Percentiles rank a stretch among this genome's conserved stretches.
Conservation (phyloP, 352 stramenopile genomes). For the Pythium insidiosum region DNA sequence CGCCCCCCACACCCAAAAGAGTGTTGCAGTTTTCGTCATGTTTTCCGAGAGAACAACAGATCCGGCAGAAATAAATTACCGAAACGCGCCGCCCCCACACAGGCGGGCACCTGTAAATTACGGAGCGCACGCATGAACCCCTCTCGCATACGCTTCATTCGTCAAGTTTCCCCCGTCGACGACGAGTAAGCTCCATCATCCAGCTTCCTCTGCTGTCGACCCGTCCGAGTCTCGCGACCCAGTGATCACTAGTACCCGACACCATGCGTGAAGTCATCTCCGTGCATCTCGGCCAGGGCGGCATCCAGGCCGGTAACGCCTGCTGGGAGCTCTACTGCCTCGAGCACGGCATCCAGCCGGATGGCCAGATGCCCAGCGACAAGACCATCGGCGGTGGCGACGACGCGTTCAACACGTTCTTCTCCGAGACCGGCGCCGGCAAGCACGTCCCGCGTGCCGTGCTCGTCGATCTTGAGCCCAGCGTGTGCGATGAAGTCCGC, state of each 20-base stretch:
- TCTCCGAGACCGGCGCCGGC: slow-evolving; percentile 88
- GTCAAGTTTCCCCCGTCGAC: slow-evolving; percentile 8
- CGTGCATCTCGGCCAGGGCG: slow-evolving; percentile 83
- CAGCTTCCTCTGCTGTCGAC: slow-evolving; percentile 39
- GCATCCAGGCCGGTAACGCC: slow-evolving; percentile 81
- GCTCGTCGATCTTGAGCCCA: slow-evolving; percentile 96
- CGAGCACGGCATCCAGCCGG: slow-evolving; percentile 87
- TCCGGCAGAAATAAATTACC: neutral
- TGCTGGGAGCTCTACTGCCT: slow-evolving; percentile 84
- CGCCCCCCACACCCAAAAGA: too few relatives aligned
- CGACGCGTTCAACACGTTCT: slow-evolving; percentile 98
- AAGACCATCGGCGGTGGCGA: slow-evolving; percentile 91
- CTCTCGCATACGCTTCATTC: neutral
- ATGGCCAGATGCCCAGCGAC: slow-evolving; percentile 91
- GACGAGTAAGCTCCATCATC: slow-evolving; percentile 66
- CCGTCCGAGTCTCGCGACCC: neutral
- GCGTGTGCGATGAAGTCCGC: slow-evolving; percentile 93
- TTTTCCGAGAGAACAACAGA: neutral
- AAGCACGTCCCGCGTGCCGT: slow-evolving; percentile 98
- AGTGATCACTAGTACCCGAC: neutral
- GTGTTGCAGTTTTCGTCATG: neutral
- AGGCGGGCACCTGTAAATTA: too few relatives aligned
- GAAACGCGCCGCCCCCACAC: too few relatives aligned
- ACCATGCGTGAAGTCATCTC: slow-evolving; percentile 76
- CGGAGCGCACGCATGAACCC: neutral